phyloP scores from a whole-genome alignment of 179 eudicot genomes.

The Spergularia azorica region DNA sequence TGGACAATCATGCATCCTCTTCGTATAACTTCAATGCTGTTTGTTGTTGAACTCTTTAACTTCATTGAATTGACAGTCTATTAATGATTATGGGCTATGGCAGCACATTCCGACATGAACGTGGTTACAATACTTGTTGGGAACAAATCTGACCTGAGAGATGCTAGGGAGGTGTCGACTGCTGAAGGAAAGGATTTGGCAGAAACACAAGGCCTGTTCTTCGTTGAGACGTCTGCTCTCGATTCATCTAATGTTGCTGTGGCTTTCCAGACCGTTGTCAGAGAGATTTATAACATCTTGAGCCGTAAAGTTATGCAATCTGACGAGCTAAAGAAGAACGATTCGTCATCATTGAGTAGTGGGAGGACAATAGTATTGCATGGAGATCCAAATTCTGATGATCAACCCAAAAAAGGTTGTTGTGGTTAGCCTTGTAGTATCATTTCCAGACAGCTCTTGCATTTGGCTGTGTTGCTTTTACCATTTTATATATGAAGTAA shows the following conservation, averaged over 20 bases:
- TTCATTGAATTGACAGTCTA: slow-evolving; percentile 9
- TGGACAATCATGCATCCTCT: not conserved
- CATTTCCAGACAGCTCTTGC: slow-evolving; percentile 4
- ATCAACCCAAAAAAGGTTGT: slow-evolving; percentile 49
- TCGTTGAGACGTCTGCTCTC: slow-evolving; percentile 88
- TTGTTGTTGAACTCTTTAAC: not conserved
- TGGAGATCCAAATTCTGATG: slow-evolving; percentile 44
- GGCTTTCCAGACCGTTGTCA: slow-evolving; percentile 87
- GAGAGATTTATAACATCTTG: slow-evolving; percentile 78
- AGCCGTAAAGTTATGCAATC: slow-evolving; percentile 89
- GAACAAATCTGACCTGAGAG: slow-evolving; percentile 84
- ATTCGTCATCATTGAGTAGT: slow-evolving; percentile 50
- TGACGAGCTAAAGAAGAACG: slow-evolving; percentile 67
- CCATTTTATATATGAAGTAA: not conserved
- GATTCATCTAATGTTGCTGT: slow-evolving; percentile 84
- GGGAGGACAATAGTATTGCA: slow-evolving; percentile 72
- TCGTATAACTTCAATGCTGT: not conserved
- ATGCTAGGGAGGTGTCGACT: slow-evolving; percentile 80
- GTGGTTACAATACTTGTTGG: slow-evolving; percentile 94
- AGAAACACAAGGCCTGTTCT: slow-evolving; percentile 77
- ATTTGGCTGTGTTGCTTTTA: slow-evolving; percentile 1
- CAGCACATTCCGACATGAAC: slow-evolving; percentile 99
- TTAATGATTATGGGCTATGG: slow-evolving; percentile 30
- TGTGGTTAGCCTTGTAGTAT: slow-evolving; percentile 46
- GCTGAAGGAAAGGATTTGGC: slow-evolving; percentile 82